phyloP scores from a whole-genome alignment of 2,329 filamentous ascomycete genomes.

The Talaromyces marneffei region DNA sequence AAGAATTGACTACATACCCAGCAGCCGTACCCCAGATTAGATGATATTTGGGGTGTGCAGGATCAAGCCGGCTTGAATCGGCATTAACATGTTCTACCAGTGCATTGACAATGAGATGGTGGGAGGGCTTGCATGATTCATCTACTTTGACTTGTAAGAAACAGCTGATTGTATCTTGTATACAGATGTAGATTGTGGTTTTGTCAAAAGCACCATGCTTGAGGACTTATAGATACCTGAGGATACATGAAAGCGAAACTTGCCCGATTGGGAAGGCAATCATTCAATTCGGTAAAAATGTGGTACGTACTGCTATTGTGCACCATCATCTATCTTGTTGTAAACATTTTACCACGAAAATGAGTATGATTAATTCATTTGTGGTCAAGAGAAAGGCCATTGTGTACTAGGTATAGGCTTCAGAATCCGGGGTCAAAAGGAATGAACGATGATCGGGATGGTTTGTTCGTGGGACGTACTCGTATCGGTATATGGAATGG shows the following conservation, averaged over 20 bases:
- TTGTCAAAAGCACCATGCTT: too few relatives aligned
- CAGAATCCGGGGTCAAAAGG: neutral
- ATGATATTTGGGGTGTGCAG: too few relatives aligned
- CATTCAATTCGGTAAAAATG: neutral
- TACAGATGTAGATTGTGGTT: too few relatives aligned
- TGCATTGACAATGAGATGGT: neutral
- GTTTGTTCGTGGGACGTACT: neutral
- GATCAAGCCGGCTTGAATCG: neutral
- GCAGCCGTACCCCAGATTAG: neutral
- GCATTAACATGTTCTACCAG: too few relatives aligned
- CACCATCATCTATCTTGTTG: neutral
- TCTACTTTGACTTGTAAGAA: too few relatives aligned
- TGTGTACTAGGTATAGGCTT: neutral
- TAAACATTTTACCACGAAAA: neutral
- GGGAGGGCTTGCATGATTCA: too few relatives aligned
- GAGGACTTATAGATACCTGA: neutral
- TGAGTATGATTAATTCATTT: neutral
- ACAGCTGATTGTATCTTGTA: too few relatives aligned
- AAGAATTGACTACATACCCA: too few relatives aligned
- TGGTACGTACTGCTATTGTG: neutral
- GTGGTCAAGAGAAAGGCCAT: neutral
- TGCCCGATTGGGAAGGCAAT: neutral
- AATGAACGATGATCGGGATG: neutral
- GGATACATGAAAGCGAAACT: neutral
- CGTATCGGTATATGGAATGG: neutral